Evolutionary conservation across 257 asterid species (phyloP).

Genomic region (Coffea canephora): DNA sequence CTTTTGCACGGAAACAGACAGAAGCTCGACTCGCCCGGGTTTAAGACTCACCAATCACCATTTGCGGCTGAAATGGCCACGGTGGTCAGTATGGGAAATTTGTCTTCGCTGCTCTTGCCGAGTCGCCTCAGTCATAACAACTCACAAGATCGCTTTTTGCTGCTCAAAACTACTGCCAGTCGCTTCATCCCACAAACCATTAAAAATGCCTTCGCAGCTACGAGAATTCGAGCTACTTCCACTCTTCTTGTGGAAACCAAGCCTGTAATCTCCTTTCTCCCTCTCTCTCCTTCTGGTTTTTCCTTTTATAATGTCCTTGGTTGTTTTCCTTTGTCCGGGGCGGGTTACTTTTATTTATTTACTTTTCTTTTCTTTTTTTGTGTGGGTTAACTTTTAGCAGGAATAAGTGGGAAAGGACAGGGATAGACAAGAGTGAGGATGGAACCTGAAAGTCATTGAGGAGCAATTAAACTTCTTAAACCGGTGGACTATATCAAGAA

Average conservation of each 20-base stretch:
- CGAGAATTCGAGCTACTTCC: constrained; percentile 36
- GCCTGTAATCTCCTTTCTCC: constrained; percentile 32
- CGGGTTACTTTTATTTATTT: too few relatives aligned
- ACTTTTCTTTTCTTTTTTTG: too few relatives aligned
- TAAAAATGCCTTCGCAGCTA: constrained; percentile 23
- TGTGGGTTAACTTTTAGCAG: too few relatives aligned
- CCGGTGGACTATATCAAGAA: neutral
- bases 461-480: too few relatives aligned
- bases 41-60: too few relatives aligned
- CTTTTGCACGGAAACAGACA: neutral
- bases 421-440: too few relatives aligned
- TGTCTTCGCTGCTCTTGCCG: constrained; percentile 31
- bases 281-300: neutral
- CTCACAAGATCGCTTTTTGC: constrained; percentile 25
- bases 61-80: constrained; percentile 1
- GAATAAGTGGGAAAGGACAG: too few relatives aligned
- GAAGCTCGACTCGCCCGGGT: neutral
- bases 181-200: constrained; percentile 25
- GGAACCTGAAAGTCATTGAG: neutral
- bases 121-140: constrained; percentile 26
- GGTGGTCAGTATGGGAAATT: constrained; percentile 20
- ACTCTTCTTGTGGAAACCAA: constrained; percentile 38
- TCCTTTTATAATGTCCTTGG: neutral
- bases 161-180: constrained; percentile 20
- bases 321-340: too few relatives aligned